A percentile compares a stretch with the other conserved stretches of the same genome.
phyloP scores from a whole-genome alignment of 495 filamentous ascomycete genomes.

The Annulohypoxylon nitens region DNA sequence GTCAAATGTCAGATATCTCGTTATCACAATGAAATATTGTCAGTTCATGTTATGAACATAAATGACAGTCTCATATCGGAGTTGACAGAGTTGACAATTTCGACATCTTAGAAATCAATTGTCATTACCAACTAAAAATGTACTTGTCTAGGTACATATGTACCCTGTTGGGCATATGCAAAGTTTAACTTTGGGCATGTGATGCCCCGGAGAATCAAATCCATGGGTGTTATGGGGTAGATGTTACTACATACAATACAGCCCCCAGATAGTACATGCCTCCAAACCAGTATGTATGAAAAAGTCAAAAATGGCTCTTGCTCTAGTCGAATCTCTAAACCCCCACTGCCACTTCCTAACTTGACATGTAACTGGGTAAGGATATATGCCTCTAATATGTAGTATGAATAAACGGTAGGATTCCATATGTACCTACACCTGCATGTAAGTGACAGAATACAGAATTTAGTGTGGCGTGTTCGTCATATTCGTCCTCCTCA shows the following conservation, averaged over 20 bases:
- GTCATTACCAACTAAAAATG: neutral
- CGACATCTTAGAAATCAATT: neutral
- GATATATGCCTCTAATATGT: neutral
- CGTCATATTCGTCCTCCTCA: slow-evolving; percentile 34
- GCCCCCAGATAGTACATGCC: too few species aligned
- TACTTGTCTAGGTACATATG: too few species aligned
- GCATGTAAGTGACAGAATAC: slow-evolving; percentile 14
- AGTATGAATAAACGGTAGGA: neutral
- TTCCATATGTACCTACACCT: neutral
- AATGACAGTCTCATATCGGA: neutral
- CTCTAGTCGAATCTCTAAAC: slow-evolving; percentile 13
- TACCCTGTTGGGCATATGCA: slow-evolving; percentile 28
- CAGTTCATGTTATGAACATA: neutral
- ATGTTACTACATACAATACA: neutral
- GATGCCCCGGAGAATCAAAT: slow-evolving; percentile 5
- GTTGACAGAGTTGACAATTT: neutral
- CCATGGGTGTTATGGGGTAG: too few species aligned
- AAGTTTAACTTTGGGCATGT: slow-evolving; percentile 7
- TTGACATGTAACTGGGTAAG: slow-evolving; percentile 11
- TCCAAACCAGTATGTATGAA: slow-evolving; percentile 2
- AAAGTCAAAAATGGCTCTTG: slow-evolving; percentile 44
- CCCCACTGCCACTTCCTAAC: slow-evolving; percentile 18
- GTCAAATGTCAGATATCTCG: neutral
- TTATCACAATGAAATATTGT: neutral
- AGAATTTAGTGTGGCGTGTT: slow-evolving; percentile 19